A percentile compares a stretch with the other conserved stretches of the same genome.
Evolutionary conservation across 192 early-diverging fungal genomes (phyloP).

Genomic region (Gonapodya prolifera): DNA sequence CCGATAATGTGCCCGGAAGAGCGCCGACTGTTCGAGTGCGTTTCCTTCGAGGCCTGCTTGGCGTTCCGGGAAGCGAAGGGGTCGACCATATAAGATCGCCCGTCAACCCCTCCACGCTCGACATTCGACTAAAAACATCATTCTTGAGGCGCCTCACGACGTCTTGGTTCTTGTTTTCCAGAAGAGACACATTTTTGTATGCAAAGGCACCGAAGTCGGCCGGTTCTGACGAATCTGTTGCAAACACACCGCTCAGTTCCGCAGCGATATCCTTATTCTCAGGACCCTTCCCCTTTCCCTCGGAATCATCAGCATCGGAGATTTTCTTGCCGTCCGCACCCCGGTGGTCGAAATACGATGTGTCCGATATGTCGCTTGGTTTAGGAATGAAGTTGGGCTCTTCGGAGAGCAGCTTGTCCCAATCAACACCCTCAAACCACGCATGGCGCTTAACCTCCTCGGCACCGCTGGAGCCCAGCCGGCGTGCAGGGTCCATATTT

Average conservation of each 20-base stretch:
- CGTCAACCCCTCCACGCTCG: not conserved
- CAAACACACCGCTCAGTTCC: slow-evolving; percentile 37
- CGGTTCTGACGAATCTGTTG: slow-evolving; percentile 16
- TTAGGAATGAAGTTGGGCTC: slow-evolving; percentile 77
- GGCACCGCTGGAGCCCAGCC: slow-evolving; percentile 59
- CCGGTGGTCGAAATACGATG: slow-evolving; percentile 85
- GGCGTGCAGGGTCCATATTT: slow-evolving; percentile 41
- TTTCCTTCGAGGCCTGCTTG: not conserved
- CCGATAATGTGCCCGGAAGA: slow-evolving; percentile 63
- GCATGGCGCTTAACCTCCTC: slow-evolving; percentile 64
- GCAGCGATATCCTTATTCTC: slow-evolving; percentile 19
- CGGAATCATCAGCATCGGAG: slow-evolving; percentile 11
- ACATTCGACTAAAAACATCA: slow-evolving; percentile 22
- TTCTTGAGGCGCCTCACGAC: slow-evolving; percentile 66
- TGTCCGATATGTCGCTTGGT: slow-evolving; percentile 62
- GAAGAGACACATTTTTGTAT: slow-evolving; percentile 76
- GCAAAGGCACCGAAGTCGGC: slow-evolving; percentile 82
- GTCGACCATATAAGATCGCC: slow-evolving; percentile 35
- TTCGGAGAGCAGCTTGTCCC: slow-evolving; percentile 44
- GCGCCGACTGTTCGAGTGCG: not conserved
- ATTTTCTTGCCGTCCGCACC: slow-evolving; percentile 37
- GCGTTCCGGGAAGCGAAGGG: not conserved
- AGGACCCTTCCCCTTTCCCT: slow-evolving; percentile 20
- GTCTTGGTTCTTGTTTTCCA: slow-evolving; percentile 85
- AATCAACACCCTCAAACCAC: slow-evolving; percentile 61